These are phyloP conservation scores for Alternaria triticimaculans DNA, from an alignment of 2,329 filamentous ascomycete genomes.

Conservation along the genomic window DNA sequence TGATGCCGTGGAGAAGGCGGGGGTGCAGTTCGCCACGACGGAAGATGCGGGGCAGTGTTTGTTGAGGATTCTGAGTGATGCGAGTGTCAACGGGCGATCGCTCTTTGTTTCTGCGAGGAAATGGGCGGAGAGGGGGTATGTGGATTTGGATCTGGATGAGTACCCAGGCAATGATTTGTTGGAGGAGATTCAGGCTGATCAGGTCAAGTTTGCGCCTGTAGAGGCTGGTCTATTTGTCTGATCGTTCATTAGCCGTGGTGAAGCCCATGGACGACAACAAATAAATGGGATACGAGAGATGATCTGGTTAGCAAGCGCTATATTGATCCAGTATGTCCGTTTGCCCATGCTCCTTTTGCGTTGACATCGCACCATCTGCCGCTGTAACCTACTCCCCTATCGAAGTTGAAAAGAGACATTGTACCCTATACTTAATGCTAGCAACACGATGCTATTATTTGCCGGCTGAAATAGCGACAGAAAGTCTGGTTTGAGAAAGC, in stretches of 20 bases:
- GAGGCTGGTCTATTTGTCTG: neutral
- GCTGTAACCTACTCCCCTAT: neutral
- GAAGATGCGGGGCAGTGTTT: conserved; percentile 11
- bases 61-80: conserved; percentile 8
- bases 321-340: rapidly evolving
- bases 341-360: neutral
- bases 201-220: conserved; percentile 5
- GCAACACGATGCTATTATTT: neutral
- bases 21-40: conserved; percentile 8
- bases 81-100: conserved; percentile 3
- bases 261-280: rapidly evolving
- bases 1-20: neutral
- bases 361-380: neutral
- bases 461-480: rapidly evolving
- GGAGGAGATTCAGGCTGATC: conserved; percentile 13
- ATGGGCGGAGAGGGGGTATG: conserved; percentile 13
- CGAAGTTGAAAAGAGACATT: neutral
- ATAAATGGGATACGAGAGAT: rapidly evolving
- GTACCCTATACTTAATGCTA: neutral
- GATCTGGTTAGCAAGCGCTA: neutral
- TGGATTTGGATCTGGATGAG: conserved; percentile 12
- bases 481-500: neutral
- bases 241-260: neutral
- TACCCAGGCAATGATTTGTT: conserved; percentile 5
- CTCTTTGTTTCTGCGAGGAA: conserved; percentile 11